Evolutionary conservation across 441 rosid species (phyloP), one percentile per base, ranked within the genome.

Genomic region (Gossypium laxum): DNA sequence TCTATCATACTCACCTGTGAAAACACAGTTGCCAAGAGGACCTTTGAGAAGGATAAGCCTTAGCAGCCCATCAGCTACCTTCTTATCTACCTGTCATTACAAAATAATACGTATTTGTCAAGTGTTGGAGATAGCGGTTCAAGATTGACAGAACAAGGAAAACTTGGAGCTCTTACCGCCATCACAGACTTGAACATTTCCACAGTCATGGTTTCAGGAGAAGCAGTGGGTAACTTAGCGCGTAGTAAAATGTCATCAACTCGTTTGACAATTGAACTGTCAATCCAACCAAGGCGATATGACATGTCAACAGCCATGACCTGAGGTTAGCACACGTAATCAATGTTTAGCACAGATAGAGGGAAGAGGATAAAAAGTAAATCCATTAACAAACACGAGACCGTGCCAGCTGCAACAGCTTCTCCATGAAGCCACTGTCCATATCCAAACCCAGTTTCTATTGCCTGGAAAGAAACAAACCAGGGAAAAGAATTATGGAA

Each of bases 361-460:
- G 5, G 2, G 1, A 22, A 2, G 66, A 48, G 32, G 67, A 18
- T 14, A 1, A 62, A 10, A 30, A 56, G 12, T 45, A 59, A 57
- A 51, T 41, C 15, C 21, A 50, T 11, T 14, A 47, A 65, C 57
- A 51, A 62, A 68, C 17, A 24, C 58, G 73, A 76, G 86, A 92
- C 97, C 79, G 21, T 91, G 86, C 99, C 99, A 74, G 92, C 95
- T 6, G 98, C 96, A 78, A 94, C 89, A 81, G 97, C 98, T 86
- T 94, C 97, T 75, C 99, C 99, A 67, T 95, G 99, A 75, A 95
- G 93, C 97, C 99, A 95, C 70, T 84, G 79, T 70, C 98, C 99
- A 52, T 95, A 91, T 70, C 98, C 98, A 68, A 89, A 69, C 51
- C 98, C 92, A 58, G 91, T 90, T 82, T 95, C 99, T 75, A 95